Evolutionary conservation across 306 rosid species (phyloP).

Genomic region (Alnus glutinosa): DNA sequence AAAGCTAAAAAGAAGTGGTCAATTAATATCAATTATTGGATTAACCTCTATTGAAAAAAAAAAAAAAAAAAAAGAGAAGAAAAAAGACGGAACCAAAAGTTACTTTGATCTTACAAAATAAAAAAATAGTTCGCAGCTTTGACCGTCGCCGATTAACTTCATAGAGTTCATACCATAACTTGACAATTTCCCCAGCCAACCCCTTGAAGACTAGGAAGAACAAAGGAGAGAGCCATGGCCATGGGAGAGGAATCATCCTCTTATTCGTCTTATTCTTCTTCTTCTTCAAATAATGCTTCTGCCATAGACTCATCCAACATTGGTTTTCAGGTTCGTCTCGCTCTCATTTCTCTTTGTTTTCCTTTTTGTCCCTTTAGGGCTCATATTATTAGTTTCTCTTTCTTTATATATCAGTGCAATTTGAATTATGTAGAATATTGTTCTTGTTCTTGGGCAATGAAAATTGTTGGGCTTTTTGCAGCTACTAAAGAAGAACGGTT

Average conservation of each 20-base stretch:
- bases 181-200: no score
- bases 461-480: conserved; percentile 31
- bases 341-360: not conserved
- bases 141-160: no score
- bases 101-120: no score
- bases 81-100: no score
- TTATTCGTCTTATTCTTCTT: not conserved
- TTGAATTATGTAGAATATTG: not conserved
- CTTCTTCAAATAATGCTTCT: conserved; percentile 28
- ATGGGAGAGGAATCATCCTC: conserved; percentile 29
- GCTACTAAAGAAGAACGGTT: conserved; percentile 92
- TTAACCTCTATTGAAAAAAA: no score
- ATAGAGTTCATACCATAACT: no score
- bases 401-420: not conserved
- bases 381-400: not conserved
- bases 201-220: no score
- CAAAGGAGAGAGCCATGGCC: not conserved
- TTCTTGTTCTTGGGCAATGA: not conserved
- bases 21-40: no score
- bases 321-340: conserved; percentile 62
- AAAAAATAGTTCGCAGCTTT: no score
- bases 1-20: no score
- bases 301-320: conserved; percentile 70
- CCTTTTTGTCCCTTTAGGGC: not conserved
- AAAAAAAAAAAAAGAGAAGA: no score